Evolutionary conservation across 116 monocot genomes (phyloP), one percentile per base, ranked within the genome.

Genomic region (Posidonia oceanica): DNA sequence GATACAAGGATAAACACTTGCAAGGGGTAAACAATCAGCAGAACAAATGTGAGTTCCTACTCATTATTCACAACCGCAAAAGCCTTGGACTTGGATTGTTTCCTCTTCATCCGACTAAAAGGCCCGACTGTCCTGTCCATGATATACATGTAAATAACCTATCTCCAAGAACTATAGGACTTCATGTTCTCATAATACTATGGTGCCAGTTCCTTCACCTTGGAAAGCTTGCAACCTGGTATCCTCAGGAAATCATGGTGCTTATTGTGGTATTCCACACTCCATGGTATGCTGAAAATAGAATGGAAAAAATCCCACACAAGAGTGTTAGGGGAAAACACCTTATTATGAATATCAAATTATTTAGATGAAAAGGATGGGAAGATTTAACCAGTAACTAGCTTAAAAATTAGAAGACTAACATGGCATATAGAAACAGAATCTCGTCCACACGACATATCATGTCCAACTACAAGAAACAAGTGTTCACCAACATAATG

Each of bases 241-340:
- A 94, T 94, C 69, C 94, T 83, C 0, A 90, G 94, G 75, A 94
- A 94, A 72, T 94, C 90, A 70, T 94, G 93, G 80, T 94, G 93
- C 77, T 94, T 89, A 12, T 94, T 94, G 71, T 94, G 93, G 66
- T 84, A 94, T 4, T 90, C 94, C 0, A 94, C 94, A 36, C 69
- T 78, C 94, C 94, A 90, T n/a, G 93, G n/a, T n/a, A n/a, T n/a
- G n/a, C n/a, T n/a, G n/a, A n/a, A n/a, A n/a, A n/a, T n/a, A n/a
- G n/a, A n/a, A n/a, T n/a, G n/a, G n/a, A n/a, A n/a, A n/a, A n/a
- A n/a, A n/a, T n/a, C n/a, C n/a, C n/a, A n/a, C n/a, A n/a, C n/a
- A n/a, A n/a, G n/a, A n/a, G n/a, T n/a, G n/a, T n/a, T n/a, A n/a
- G n/a, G n/a, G n/a, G n/a, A n/a, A n/a, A n/a, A n/a, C n/a, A n/a